Evolutionary conservation across 73 alveolate species (phyloP).

Genomic region (Blepharisma stoltei): DNA sequence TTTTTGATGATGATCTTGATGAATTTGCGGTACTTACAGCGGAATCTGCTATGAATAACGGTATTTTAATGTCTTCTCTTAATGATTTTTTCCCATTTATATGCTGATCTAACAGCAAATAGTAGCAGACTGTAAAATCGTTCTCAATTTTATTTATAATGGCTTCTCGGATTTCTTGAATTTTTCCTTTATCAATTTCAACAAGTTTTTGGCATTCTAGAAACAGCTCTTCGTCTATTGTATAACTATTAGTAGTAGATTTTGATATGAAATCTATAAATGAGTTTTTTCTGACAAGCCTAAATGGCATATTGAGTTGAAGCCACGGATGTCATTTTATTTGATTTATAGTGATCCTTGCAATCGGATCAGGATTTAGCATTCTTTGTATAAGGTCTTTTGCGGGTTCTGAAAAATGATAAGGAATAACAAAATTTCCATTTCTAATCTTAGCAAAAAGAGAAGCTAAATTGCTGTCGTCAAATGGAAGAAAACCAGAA

Average conservation of each 20-base stretch:
- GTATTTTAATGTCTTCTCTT: neutral
- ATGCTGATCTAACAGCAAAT: neutral
- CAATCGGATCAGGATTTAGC: slow-evolving; percentile 88
- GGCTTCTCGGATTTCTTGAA: neutral
- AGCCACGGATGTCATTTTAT: slow-evolving; percentile 74
- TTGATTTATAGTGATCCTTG: slow-evolving; percentile 65
- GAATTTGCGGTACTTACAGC: neutral
- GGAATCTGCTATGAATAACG: neutral
- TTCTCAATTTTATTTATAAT: neutral
- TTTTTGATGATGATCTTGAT: no score
- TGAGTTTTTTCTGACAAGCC: slow-evolving; percentile 8
- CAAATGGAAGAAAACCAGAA: slow-evolving; percentile 93
- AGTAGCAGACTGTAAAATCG: slow-evolving; percentile 22
- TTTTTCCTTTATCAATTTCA: neutral
- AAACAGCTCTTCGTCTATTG: slow-evolving; percentile 3
- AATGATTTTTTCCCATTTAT: neutral
- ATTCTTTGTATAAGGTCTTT: slow-evolving; percentile 83
- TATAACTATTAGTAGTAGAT: neutral
- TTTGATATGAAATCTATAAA: neutral
- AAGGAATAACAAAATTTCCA: slow-evolving; percentile 49
- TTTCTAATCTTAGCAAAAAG: slow-evolving; percentile 69
- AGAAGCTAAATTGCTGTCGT: slow-evolving; percentile 76
- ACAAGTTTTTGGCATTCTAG: neutral
- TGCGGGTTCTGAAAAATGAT: slow-evolving; percentile 64
- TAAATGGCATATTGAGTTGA: slow-evolving; percentile 30